Conservation (phyloP, 1,284 basidiomycete genomes). For the Rhizoctonia solani region DNA sequence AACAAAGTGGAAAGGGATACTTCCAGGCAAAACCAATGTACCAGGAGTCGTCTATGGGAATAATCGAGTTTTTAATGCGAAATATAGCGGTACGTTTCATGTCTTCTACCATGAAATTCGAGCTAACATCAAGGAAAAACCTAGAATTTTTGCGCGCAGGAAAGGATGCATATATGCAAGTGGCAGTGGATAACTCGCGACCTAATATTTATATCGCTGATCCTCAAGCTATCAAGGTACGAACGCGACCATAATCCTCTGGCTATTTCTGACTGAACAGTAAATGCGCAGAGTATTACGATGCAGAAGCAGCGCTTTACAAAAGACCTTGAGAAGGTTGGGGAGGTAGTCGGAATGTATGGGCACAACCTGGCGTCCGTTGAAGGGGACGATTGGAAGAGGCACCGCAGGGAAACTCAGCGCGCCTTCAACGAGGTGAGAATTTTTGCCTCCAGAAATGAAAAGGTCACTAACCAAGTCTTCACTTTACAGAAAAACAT, state of each 20-base stretch:
- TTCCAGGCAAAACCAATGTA: neutral
- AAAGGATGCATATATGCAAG: too few species aligned
- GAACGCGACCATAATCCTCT: neutral
- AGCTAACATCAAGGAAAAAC: neutral
- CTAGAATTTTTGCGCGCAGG: too few species aligned
- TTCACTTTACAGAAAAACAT: slow-evolving; percentile 13
- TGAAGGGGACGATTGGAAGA: slow-evolving; percentile 34
- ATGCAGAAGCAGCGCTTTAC: neutral
- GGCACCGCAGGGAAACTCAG: slow-evolving; percentile 33
- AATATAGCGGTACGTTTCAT: slow-evolving; percentile 8
- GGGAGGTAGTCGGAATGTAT: slow-evolving; percentile 4
- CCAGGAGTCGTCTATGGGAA: slow-evolving; percentile 1
- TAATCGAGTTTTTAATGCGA: neutral
- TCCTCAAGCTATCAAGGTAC: too few species aligned
- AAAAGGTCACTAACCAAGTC: neutral
- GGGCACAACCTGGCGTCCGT: slow-evolving; percentile 20
- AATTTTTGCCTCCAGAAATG: neutral
- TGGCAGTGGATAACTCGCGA: too few species aligned
- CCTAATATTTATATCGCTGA: too few species aligned
- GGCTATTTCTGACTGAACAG: too few species aligned
- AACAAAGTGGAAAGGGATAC: neutral
- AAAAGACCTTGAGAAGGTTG: neutral
- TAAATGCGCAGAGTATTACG: neutral
- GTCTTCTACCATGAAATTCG: neutral
- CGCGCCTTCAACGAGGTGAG: slow-evolving; percentile 34